Base-by-base conservation (phyloP, 306 rosid genomes). In the Amphicarpaea edgeworthii region DNA sequence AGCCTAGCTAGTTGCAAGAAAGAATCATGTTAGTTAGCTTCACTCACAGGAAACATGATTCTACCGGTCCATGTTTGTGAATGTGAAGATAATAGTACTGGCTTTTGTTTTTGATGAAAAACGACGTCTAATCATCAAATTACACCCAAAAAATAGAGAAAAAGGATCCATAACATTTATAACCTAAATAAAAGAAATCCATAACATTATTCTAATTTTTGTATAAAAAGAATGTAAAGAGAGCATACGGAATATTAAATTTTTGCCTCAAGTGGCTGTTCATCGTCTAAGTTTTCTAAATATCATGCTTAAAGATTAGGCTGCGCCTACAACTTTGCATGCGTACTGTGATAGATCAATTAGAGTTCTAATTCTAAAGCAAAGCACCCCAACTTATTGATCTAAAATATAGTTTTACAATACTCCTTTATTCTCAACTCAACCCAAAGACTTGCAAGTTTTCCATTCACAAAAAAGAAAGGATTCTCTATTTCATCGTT, bases 21-120 rank as follows among this genome's bases (percentile, higher is more conserved):
- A 70, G 40, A 30, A 49, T 68, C 40, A 41, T 51, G 34, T 76
- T 5, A 41, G 69, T 76, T 8, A 41, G 69, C 70, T 63, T 67
- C 41, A 67, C 57, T 68, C 21, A 14, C 14, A 68, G 71, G 75
- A 73, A 80, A 64, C 87, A 43, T 73, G 85, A 77, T 78, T 77
- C 82, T 28, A 4, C 16, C 3, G 15, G 57, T 78, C 15, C 61
- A 5, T 0, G 41, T 26, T 2, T 26, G n/a, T 42, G 34, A 75
- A 46, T 24, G 34, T 37, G 8, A 59, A 59, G 75, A 32, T 62
- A 64, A 86, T 69, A n/a, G n/a, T n/a, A 59, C 45, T 3, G 38
- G 37, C 26, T 61, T 76, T n/a, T n/a, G n/a, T n/a, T n/a, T 46
- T 26, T 38, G 43, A 63, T 53, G 42, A 45, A 46, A 77, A 68